Base-by-base conservation (phyloP, 352 stramenopile species). In the Phytopythium ostracodes region DNA sequence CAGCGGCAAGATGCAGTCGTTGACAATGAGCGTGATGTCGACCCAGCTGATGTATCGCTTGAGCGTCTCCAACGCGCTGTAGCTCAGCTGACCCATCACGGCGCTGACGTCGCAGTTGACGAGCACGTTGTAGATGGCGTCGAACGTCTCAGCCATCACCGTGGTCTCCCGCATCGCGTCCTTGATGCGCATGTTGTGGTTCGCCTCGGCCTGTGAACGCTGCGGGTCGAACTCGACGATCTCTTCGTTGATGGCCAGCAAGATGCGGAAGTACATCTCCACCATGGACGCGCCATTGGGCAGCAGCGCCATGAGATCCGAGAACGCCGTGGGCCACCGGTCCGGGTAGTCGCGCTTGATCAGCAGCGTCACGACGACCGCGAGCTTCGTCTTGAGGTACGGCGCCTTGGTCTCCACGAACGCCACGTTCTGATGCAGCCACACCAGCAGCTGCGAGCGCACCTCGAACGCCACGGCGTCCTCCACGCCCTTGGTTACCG, bases 271-370 rank as follows among this genome's bases (percentile, higher is more conserved):
- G 66, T 93, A 97, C 77, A 97, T 89, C 63, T 96, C 89, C 47
- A 97, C 86, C 63, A 94, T 88, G 38, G 85, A 88, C 57, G 83
- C 74, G 36, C 77, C 80, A 35, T 78, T 73, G 0, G 83, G 84
- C 50, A 96, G 67, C 38, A 96, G 67, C 44, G 71, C 77, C 56
- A 92, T 68, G 18, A 97, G 71, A 47, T 98, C 88, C 0, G 75
- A 64, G 74, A 98, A 98, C 10, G 90, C 89, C 11, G 69, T 75
- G 1, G 83, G 81, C 92, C 92, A 98, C 1, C 74, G 69, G 44
- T 94, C 77, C 10, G 89, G 88, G 65, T 95, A 98, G 72, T 98
- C 92, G 66, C 75, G 75, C 64, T 96, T 93, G 57, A 98, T 93
- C 38, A 94, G 60, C 33, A 91, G 72, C 58, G 83, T 92, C 46